These are phyloP conservation scores for Penicillium bialowiezense DNA, from an alignment of 495 filamentous ascomycete species.

Conservation along the genomic window DNA sequence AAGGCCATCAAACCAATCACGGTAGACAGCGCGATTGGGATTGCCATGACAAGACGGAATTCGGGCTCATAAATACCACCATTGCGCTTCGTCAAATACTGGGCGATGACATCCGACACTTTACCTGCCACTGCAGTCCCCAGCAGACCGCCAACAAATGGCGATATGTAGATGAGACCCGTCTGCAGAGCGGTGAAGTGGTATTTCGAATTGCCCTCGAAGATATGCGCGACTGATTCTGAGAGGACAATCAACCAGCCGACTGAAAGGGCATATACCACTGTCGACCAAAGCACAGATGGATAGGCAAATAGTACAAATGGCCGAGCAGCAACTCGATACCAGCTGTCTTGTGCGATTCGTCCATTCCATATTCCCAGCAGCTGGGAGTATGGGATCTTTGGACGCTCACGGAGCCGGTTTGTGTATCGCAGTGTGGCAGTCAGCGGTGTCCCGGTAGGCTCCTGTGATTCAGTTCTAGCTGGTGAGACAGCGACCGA, in stretches of 20 bases:
- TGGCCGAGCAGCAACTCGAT: slow-evolving; percentile 70
- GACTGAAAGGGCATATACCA: slow-evolving; percentile 85
- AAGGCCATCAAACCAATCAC: slow-evolving; percentile 89
- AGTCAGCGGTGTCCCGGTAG: slow-evolving; percentile 16
- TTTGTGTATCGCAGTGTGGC: slow-evolving; percentile 54
- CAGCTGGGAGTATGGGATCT: slow-evolving; percentile 65
- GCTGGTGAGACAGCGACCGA: slow-evolving; percentile 22
- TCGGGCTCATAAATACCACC: slow-evolving; percentile 94
- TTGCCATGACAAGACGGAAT: slow-evolving; percentile 88
- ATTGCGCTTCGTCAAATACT: slow-evolving; percentile 76
- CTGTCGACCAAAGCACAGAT: slow-evolving; percentile 83
- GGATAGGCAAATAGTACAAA: slow-evolving; percentile 87
- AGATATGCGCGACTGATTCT: slow-evolving; percentile 78
- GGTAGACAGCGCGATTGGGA: slow-evolving; percentile 76
- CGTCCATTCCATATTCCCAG: slow-evolving; percentile 75
- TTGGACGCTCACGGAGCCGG: slow-evolving; percentile 54
- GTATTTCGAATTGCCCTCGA: slow-evolving; percentile 62
- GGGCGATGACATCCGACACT: slow-evolving; percentile 80
- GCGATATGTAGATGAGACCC: slow-evolving; percentile 85
- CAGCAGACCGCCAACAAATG: slow-evolving; percentile 84
- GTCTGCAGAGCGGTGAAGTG: slow-evolving; percentile 76
- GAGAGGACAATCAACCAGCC: slow-evolving; percentile 96
- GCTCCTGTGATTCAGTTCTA: slow-evolving; percentile 32
- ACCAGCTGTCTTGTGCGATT: slow-evolving; percentile 75
- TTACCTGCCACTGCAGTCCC: slow-evolving; percentile 90